phyloP scores from a whole-genome alignment of 345 rosid species.

The Draba incana region DNA sequence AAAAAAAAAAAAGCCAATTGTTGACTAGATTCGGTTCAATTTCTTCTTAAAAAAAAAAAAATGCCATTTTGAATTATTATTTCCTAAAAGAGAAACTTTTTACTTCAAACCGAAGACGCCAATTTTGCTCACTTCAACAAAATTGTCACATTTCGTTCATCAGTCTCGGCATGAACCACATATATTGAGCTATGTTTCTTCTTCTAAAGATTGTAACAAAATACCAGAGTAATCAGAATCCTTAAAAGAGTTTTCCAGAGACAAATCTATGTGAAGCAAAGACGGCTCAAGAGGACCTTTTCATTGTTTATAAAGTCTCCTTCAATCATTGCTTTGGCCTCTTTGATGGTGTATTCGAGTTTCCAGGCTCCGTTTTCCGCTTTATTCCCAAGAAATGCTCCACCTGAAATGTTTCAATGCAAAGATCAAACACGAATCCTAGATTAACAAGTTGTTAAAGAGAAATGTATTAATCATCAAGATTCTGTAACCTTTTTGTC shows the following conservation, averaged over 20 bases:
- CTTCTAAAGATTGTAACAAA: conserved; percentile 23
- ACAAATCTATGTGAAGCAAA: conserved; percentile 24
- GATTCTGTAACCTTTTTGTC: conserved; percentile 67
- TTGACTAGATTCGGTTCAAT: not conserved
- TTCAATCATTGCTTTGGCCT: conserved; percentile 68
- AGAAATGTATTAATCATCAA: not conserved
- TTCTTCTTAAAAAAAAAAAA: not conserved
- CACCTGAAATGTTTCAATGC: conserved; percentile 52
- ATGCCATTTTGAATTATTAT: not conserved
- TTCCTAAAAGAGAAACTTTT: not conserved
- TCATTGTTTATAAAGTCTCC: not conserved
- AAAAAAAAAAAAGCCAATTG: not conserved
- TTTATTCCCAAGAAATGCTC: conserved; percentile 96
- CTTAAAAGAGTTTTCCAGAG: conserved; percentile 20
- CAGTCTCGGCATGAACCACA: conserved; percentile 23
- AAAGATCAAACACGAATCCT: conserved; percentile 26
- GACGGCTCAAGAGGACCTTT: conserved; percentile 18
- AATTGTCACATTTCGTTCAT: conserved; percentile 4
- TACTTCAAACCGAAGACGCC: conserved; percentile 15
- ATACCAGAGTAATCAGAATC: conserved; percentile 20
- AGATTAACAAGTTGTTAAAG: not conserved
- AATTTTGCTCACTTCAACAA: conserved; percentile 1
- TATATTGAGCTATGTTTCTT: conserved; percentile 14
- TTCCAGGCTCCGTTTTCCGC: conserved; percentile 65
- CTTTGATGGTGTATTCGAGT: conserved; percentile 50